Conservation (phyloP, 1,284 basidiomycete genomes). For the Irpex sp. region DNA sequence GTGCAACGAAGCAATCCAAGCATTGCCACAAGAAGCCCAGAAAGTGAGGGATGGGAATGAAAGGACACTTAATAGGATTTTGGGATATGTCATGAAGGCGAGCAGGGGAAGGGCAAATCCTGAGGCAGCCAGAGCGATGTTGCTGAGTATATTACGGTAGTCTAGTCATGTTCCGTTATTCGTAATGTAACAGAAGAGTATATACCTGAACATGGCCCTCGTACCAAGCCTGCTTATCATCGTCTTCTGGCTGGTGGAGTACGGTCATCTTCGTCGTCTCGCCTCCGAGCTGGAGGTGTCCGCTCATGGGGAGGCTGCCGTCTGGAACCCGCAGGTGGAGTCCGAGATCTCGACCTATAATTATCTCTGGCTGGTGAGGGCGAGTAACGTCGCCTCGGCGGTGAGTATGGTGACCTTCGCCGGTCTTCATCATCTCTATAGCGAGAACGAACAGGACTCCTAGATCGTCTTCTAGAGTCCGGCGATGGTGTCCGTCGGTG, state of each 20-base stretch:
- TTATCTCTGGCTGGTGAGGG: neutral
- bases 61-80: conserved; percentile 84
- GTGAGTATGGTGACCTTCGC: neutral
- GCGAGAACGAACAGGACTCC: conserved; percentile 12
- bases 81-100: conserved; percentile 88
- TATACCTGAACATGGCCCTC: neutral
- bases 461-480: conserved; percentile 14
- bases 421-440: conserved; percentile 3
- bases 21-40: conserved; percentile 68
- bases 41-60: conserved; percentile 71
- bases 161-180: neutral
- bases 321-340: conserved; percentile 6
- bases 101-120: conserved; percentile 80
- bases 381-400: neutral
- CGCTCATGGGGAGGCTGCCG: neutral
- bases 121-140: conserved; percentile 37
- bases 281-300: conserved; percentile 7
- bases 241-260: conserved; percentile 4
- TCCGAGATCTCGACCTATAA: neutral
- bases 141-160: conserved; percentile 40
- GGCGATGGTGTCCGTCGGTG: conserved; percentile 20
- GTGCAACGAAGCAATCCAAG: conserved; percentile 62
- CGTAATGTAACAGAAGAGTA: neutral
- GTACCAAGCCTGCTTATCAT: neutral
- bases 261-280: conserved; percentile 8